Evolutionary conservation across 805 yeast genomes (phyloP).

Genomic region (Kodamaea jinghongensis): DNA sequence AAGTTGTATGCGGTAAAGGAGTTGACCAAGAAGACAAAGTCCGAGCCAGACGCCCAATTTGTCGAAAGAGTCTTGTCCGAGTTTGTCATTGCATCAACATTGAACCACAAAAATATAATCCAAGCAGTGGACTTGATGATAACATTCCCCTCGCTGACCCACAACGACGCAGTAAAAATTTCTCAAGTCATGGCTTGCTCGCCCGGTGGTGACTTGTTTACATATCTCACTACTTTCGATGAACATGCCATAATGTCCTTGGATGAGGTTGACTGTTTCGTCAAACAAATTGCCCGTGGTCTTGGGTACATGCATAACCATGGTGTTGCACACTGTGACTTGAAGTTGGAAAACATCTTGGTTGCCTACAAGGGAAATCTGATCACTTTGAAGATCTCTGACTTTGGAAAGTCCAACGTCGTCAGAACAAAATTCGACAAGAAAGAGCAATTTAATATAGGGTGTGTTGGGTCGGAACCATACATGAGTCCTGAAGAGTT

Average conservation of each 20-base stretch:
- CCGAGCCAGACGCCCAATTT: conserved; percentile 42
- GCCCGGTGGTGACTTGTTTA: conserved; percentile 35
- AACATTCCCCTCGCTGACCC: conserved; percentile 11
- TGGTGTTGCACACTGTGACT: conserved; percentile 92
- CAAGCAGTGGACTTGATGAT: conserved; percentile 75
- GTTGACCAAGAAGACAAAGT: conserved; percentile 20
- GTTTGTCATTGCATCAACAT: conserved; percentile 79
- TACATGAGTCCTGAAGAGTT: conserved; percentile 93
- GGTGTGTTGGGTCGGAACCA: conserved; percentile 85
- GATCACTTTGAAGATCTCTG: conserved; percentile 47
- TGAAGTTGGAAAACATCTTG: conserved; percentile 84
- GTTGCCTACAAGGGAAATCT: conserved; percentile 25
- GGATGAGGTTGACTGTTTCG: conserved; percentile 81
- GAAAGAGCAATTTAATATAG: conserved; percentile 44
- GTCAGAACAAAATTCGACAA: conserved; percentile 88
- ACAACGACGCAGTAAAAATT: conserved; percentile 12
- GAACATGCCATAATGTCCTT: conserved; percentile 19
- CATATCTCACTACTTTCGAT: conserved; percentile 23
- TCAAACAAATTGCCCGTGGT: conserved; percentile 83
- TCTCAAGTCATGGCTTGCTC: conserved; percentile 40
- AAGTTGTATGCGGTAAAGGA: conserved; percentile 35
- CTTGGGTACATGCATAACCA: conserved; percentile 81
- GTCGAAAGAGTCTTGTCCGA: conserved; percentile 81
- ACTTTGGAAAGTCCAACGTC: conserved; percentile 90
- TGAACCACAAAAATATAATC: conserved; percentile 73